Conservation (phyloP, 768 basidiomycete genomes). For the Collybiopsis confluens region DNA sequence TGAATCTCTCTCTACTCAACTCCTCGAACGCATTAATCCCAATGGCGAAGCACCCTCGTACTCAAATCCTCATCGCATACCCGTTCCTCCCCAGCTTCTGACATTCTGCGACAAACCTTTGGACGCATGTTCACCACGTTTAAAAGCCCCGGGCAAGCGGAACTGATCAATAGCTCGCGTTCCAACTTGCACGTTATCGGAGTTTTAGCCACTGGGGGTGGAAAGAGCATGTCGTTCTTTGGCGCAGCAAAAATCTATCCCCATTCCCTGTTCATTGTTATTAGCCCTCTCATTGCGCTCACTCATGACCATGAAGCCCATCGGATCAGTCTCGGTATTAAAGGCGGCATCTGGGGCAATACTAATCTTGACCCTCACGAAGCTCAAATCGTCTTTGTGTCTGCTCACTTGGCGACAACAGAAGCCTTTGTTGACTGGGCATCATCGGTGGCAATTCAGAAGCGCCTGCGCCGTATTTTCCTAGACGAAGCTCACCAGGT, state of each 20-base stretch:
- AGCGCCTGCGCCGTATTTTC: not conserved
- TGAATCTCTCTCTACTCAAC: not conserved
- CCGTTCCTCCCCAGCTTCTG: not conserved
- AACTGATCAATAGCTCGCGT: conserved; percentile 1
- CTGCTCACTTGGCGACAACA: not conserved
- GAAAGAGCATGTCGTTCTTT: conserved; percentile 3
- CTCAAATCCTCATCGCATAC: not conserved
- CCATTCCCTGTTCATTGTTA: not conserved
- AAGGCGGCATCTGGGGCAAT: not conserved
- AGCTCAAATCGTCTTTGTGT: not conserved
- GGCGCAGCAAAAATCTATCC: not conserved
- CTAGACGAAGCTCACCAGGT: not conserved
- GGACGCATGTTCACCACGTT: not conserved
- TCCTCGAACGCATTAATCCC: not conserved
- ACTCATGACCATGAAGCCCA: not conserved
- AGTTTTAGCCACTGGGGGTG: not conserved
- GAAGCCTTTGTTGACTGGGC: not conserved
- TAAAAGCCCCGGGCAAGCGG: not conserved
- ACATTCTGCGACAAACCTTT: not conserved
- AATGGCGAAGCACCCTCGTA: not conserved
- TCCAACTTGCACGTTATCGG: not conserved
- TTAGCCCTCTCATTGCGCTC: not conserved
- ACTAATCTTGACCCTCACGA: not conserved
- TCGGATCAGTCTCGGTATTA: not conserved
- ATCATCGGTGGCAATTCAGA: not conserved